Evolutionary conservation across 129 eudicot genomes (phyloP).

Genomic region (Chrysanthemum makinoi): DNA sequence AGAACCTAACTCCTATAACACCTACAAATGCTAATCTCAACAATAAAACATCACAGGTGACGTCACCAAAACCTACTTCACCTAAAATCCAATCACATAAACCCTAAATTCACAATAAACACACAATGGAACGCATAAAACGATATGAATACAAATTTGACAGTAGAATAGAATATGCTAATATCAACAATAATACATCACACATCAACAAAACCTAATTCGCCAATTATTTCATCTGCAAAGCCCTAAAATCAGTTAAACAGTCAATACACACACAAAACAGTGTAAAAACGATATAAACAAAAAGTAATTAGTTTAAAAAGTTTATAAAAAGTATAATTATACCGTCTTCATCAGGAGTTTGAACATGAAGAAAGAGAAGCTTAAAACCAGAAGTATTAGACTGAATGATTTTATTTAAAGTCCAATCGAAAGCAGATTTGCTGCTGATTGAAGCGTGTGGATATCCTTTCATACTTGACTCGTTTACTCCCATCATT

Average conservation of each 20-base stretch:
- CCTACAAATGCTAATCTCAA: too few relatives aligned
- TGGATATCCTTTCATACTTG: conserved; percentile 90
- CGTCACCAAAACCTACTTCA: background rate
- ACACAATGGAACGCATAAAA: background rate
- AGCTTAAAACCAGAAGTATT: conserved; percentile 82
- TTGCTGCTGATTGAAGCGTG: conserved; percentile 85
- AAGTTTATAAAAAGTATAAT: background rate
- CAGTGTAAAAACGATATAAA: too few relatives aligned
- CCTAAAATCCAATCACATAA: background rate
- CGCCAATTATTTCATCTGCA: too few relatives aligned
- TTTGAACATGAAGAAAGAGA: conserved; percentile 87
- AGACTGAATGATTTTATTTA: conserved; percentile 70
- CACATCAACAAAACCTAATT: too few relatives aligned
- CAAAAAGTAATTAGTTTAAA: too few relatives aligned
- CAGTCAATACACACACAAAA: too few relatives aligned
- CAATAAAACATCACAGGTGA: background rate
- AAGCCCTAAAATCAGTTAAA: too few relatives aligned
- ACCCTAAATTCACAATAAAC: background rate
- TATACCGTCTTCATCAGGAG: conserved; percentile 87
- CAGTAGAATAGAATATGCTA: too few relatives aligned
- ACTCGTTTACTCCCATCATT: conserved; percentile 83
- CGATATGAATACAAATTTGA: too few relatives aligned
- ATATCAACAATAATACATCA: too few relatives aligned
- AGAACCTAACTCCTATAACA: too few relatives aligned
- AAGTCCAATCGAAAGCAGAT: conserved; percentile 88